Percentiles rank a stretch among this genome's conserved stretches.
Evolutionary conservation across 75 land plant species (phyloP).

Genomic region (Gnetum montanum): DNA sequence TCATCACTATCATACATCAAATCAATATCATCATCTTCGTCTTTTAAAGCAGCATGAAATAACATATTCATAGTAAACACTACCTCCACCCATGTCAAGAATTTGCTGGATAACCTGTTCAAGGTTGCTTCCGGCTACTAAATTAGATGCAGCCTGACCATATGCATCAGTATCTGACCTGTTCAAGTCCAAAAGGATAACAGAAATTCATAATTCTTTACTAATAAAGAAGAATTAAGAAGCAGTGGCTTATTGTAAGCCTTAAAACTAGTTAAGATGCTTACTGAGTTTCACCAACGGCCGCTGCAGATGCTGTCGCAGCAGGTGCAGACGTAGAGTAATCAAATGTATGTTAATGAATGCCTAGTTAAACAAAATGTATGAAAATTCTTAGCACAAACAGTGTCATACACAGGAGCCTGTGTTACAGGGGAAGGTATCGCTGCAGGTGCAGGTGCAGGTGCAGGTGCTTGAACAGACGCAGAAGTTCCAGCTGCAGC

Average conservation of each 20-base stretch:
- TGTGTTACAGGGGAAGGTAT: constrained; percentile 7
- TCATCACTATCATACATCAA: too few relatives aligned
- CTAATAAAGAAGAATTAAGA: neutral
- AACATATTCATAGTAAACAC: too few relatives aligned
- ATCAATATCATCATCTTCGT: too few relatives aligned
- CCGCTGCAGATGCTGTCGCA: constrained; percentile 6
- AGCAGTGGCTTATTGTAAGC: neutral
- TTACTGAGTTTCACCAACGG: constrained; percentile 16
- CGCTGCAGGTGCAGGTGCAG: constrained; percentile 3
- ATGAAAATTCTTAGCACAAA: constrained; percentile 6
- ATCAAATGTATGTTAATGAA: neutral
- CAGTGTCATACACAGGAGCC: constrained; percentile 16
- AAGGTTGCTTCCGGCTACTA: constrained; percentile 37
- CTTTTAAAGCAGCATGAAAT: too few relatives aligned
- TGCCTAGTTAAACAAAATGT: neutral
- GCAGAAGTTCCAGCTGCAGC: constrained; percentile 10
- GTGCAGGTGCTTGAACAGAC: constrained; percentile 17
- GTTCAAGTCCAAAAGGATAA: too few relatives aligned
- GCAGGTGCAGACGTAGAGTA: constrained; percentile 10
- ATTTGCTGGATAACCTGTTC: constrained; percentile 38
- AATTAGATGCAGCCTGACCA: constrained; percentile 44
- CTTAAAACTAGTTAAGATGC: neutral
- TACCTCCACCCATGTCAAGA: constrained; percentile 53
- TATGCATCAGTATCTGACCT: constrained; percentile 21
- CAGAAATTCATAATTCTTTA: neutral